Conservation (phyloP, 2,329 filamentous ascomycete genomes). For the Camptophora hylomeconis region DNA sequence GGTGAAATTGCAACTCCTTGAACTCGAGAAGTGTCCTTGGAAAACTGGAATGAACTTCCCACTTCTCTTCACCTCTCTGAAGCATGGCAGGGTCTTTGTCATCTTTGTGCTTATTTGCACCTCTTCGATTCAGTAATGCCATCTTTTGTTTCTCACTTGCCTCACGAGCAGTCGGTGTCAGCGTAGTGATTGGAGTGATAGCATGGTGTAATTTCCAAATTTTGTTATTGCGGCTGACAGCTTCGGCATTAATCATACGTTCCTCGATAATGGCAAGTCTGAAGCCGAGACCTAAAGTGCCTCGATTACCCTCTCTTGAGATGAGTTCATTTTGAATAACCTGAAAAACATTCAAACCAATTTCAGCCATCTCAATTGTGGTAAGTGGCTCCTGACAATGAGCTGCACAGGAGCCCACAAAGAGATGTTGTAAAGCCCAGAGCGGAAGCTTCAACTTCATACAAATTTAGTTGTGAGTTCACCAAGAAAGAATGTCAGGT, state of each 20-base stretch:
- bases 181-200: conserved; percentile 6
- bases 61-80: conserved; percentile 11
- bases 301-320: conserved; percentile 10
- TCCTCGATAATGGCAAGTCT: conserved; percentile 11
- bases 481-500: too few species aligned
- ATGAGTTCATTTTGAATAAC: conserved; percentile 16
- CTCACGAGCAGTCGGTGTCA: conserved; percentile 10
- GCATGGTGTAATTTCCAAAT: conserved; percentile 11
- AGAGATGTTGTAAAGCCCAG: too few species aligned
- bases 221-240: conserved; percentile 7
- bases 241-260: conserved; percentile 10
- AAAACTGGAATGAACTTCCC: conserved; percentile 9
- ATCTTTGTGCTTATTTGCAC: conserved; percentile 7
- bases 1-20: conserved; percentile 13
- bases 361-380: conserved; percentile 9
- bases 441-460: too few species aligned
- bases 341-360: conserved; percentile 16
- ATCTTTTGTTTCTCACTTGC: conserved; percentile 6
- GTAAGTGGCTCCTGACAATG: too few species aligned
- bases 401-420: too few species aligned
- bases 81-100: conserved; percentile 13
- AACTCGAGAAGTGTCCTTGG: conserved; percentile 11
- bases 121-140: conserved; percentile 8
- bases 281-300: conserved; percentile 10
- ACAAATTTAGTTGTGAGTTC: too few species aligned